Base-by-base conservation (phyloP, 306 rosid species). In the Medicago truncatula region DNA sequence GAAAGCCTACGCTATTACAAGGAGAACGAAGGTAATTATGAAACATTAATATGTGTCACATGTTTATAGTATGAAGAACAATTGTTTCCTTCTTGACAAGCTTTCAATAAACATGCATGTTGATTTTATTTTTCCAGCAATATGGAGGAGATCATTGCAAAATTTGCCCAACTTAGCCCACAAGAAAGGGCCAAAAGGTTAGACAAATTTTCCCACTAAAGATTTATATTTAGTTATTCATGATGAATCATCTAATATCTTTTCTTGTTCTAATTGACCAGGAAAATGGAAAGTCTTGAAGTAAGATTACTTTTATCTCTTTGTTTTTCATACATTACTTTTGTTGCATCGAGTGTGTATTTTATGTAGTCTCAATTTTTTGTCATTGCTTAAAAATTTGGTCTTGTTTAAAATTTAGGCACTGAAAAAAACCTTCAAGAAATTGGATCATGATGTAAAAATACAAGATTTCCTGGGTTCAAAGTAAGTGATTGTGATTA, bases 271-370 rank as follows among this genome's bases (percentile, higher is more conserved):
- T 76, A 61, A 41, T 84, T 77, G 75, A 79, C 62, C 93, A 89
- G 93, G 88, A 92, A 92, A 82, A 59, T 89, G 96, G 96, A 89
- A 76, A 88, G 90, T 80, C 97, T 92, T 79, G 96, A 88, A 84
- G 97, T 92, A 89, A 75, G 97, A 84, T 49, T 39, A 23, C 77
- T 17, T 4, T 68, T 1, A 50, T 66, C 58, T 77, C 77, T 71
- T 81, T 68, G 36, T 54, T 70, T 38, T 68, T 4, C 31, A 44
- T 17, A 64, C 34, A 65, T 11, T 77, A 28, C 8, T 64, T 77
- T 50, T 73, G 68, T 14, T 81, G 58, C 39, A 61, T 74, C 15
- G 40, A 66, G 38, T 67, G 13, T 11, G 11, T 6, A 25, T 80
- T 56, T 43, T 16, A 10, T 72, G 44, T 57, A 46, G 21, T 54